Evolutionary conservation across 805 yeast species (phyloP).

Genomic region (Starmerella bombicola): DNA sequence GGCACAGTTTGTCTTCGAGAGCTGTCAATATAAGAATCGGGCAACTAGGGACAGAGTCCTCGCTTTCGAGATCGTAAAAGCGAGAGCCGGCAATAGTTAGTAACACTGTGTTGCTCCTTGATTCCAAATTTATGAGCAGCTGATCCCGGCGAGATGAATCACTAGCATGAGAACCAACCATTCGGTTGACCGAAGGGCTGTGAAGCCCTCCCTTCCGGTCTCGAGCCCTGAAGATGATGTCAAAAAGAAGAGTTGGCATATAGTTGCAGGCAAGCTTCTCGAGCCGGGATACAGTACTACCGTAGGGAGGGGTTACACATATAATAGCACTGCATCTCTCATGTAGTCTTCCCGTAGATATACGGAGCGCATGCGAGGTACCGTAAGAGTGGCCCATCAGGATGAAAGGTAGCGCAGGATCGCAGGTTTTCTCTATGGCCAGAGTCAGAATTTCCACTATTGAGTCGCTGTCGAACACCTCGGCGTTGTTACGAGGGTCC

Average conservation of each 20-base stretch:
- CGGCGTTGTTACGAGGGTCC: constrained; percentile 25
- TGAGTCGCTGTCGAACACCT: constrained; percentile 12
- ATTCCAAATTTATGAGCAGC: constrained; percentile 58
- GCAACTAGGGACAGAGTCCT: constrained; percentile 33
- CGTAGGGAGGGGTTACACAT: constrained; percentile 29
- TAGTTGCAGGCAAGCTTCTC: background rate
- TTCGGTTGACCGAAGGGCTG: constrained; percentile 49
- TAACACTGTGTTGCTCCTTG: constrained; percentile 42
- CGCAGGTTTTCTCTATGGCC: constrained; percentile 13
- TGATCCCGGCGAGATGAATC: constrained; percentile 42
- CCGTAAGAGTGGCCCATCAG: constrained; percentile 70
- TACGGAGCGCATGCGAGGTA: constrained; percentile 35
- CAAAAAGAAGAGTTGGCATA: constrained; percentile 32
- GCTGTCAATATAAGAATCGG: constrained; percentile 51
- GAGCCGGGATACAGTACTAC: background rate
- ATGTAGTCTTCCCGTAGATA: constrained; percentile 12
- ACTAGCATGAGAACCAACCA: constrained; percentile 32
- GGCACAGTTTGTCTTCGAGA: constrained; percentile 44
- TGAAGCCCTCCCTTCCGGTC: constrained; percentile 53
- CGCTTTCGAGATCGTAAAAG: constrained; percentile 32
- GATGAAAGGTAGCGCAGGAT: constrained; percentile 5
- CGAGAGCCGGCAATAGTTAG: constrained; percentile 41
- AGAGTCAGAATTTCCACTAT: constrained; percentile 10
- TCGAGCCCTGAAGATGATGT: constrained; percentile 38
- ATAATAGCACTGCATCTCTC: constrained; percentile 27